phyloP scores from a whole-genome alignment of 2,329 filamentous ascomycete species.

The Neospermospora avenae region DNA sequence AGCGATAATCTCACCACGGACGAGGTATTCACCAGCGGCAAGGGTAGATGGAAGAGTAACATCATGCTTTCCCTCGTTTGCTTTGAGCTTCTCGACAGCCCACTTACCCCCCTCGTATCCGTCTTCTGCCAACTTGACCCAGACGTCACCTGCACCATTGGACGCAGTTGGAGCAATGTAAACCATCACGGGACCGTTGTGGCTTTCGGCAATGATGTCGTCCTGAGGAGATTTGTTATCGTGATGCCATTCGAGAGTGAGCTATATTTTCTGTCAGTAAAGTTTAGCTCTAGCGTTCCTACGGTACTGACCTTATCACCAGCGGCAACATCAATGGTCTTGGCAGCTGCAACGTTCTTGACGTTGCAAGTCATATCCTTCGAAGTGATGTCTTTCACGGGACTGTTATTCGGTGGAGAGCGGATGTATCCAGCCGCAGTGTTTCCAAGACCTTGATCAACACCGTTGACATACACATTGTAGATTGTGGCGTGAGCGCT shows the following conservation, averaged over 20 bases:
- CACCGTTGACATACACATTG: slow-evolving; percentile 25
- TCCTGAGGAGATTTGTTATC: slow-evolving; percentile 37
- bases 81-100: slow-evolving; percentile 40
- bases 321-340: slow-evolving; percentile 43
- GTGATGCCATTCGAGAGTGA: slow-evolving; percentile 48
- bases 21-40: slow-evolving; percentile 40
- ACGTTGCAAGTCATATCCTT: slow-evolving; percentile 44
- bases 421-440: slow-evolving; percentile 21
- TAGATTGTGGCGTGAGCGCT: slow-evolving; percentile 29
- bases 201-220: slow-evolving; percentile 50
- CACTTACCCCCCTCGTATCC: slow-evolving; percentile 37
- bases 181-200: slow-evolving; percentile 51
- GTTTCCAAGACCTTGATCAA: slow-evolving; percentile 18
- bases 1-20: slow-evolving; percentile 44
- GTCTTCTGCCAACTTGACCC: slow-evolving; percentile 46
- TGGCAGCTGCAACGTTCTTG: slow-evolving; percentile 38
- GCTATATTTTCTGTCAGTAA: slow-evolving; percentile 27
- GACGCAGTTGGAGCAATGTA: slow-evolving; percentile 43
- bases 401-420: slow-evolving; percentile 42
- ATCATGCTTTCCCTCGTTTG: slow-evolving; percentile 41
- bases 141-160: slow-evolving; percentile 48
- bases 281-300: neutral
- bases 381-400: slow-evolving; percentile 32
- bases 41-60: slow-evolving; percentile 40
- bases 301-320: slow-evolving; percentile 42